Evolutionary conservation across 78 protist species (phyloP), one percentile per base, ranked within the genome.

Genomic region (Dictyostelium capitatum): DNA sequence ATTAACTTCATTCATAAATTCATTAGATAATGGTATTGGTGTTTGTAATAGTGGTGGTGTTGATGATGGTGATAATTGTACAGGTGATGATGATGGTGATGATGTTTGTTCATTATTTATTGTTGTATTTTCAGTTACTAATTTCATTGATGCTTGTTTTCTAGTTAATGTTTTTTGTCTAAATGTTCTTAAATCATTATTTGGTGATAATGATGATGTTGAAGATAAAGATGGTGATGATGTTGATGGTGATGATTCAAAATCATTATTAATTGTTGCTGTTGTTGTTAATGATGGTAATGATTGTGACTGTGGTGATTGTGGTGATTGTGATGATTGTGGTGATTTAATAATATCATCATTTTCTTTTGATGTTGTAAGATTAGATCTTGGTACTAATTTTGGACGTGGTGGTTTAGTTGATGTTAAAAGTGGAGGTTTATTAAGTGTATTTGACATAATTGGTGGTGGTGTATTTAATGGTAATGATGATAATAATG

Each of bases 81-180:
- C 4, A 11, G 70, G 10, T 4, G 70, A 20, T 56, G 10, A 23
- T 25, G 37, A 10, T 3, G 41, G 4, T 0, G 19, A 1, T 53
- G 59, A 1, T 53, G 59, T 0, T 53, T 8, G 0, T 53, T 15
- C 43, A 2, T 37, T 37, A 37, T 3, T 37, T 37, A 2, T 37
- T 51, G 56, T 12, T 51, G 15, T 51, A n/a, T n/a, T 79, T 3
- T 67, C 89, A 28, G 25, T 62, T 5, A 48, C 8, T 11, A 82
- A 74, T 15, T 20, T 47, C 59, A 82, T 37, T 50, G 89, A 48
- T 82, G 89, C 89, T 41, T 73, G 53, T 32, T 82, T 82, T 69
- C 89, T 37, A 2, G 79, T 47, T 19, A 82, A 30, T 6, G 74
- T 37, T 28, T 37, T 37, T 43, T 82, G 89, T 67, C 89, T 43